Evolutionary conservation across 305 asterid genomes (phyloP).

Genomic region (Fraxinus platypoda): DNA sequence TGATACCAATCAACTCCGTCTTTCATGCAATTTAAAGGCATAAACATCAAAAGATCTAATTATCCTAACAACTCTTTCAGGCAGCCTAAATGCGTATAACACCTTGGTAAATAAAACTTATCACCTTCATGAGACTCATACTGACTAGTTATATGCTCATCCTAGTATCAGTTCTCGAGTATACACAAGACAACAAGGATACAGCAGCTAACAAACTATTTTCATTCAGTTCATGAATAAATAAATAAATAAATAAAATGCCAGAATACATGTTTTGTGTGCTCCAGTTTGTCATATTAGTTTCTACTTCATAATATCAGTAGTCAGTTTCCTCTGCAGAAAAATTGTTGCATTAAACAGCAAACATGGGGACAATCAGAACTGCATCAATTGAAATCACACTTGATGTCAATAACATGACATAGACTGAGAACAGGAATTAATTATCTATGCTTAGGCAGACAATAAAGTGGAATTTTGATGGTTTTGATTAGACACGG

Average conservation of each 20-base stretch:
- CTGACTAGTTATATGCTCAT: not conserved
- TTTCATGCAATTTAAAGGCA: not conserved
- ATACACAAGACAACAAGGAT: not conserved
- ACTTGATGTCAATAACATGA: not conserved
- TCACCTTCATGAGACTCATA: not conserved
- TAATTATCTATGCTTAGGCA: not conserved
- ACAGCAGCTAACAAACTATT: not conserved
- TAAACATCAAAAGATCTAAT: not conserved
- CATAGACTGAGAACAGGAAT: not conserved
- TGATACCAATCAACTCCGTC: not conserved
- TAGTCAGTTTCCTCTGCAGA: not conserved
- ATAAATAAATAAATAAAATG: not conserved
- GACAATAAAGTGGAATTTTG: not conserved
- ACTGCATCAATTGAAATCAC: not conserved
- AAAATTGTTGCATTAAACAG: not conserved
- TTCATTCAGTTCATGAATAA: not conserved
- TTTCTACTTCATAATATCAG: not conserved
- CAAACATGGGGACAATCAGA: not conserved
- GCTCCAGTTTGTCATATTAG: not conserved
- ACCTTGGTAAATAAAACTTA: not conserved
- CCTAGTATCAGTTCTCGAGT: not conserved
- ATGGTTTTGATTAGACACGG: not conserved
- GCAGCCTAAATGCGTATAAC: not conserved
- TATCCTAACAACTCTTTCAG: not conserved
- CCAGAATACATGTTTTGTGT: not conserved